phyloP scores from a whole-genome alignment of 306 rosid genomes.

The Quercus glauca region DNA sequence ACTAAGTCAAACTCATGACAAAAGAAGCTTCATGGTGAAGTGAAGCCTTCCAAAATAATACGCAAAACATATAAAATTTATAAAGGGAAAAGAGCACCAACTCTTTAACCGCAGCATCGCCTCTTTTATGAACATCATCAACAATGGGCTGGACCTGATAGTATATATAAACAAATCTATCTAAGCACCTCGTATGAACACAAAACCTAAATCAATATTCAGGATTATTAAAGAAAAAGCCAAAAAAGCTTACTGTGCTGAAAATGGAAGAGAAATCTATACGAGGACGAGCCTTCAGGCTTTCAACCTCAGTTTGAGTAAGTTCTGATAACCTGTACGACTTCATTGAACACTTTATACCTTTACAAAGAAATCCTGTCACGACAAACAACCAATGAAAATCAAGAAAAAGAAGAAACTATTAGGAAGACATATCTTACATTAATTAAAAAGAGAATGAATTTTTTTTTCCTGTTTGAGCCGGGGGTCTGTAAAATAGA shows the following conservation, averaged over 20 bases:
- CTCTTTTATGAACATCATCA: slow-evolving; percentile 74
- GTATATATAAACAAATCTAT: neutral
- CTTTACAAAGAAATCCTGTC: slow-evolving; percentile 33
- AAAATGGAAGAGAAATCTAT: slow-evolving; percentile 89
- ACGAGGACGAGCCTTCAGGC: slow-evolving; percentile 88
- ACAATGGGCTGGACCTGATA: slow-evolving; percentile 91
- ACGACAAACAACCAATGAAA: slow-evolving; percentile 7
- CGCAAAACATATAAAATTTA: neutral
- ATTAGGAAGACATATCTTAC: neutral
- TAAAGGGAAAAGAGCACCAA: slow-evolving; percentile 24
- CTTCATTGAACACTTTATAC: slow-evolving; percentile 61
- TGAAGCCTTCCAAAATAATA: neutral
- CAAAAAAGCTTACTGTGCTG: slow-evolving; percentile 43
- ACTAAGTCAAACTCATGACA: neutral
- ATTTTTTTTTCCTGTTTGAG: neutral
- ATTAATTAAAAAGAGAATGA: neutral
- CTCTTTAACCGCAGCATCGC: slow-evolving; percentile 87
- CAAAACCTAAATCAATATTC: neutral
- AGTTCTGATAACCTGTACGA: slow-evolving; percentile 77
- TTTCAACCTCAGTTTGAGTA: slow-evolving; percentile 48
- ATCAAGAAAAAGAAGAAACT: neutral
- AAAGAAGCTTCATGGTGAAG: neutral
- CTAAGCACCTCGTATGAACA: neutral
- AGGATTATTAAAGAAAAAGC: neutral
- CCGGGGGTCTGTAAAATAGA: neutral